Percentiles rank a stretch among this genome's conserved stretches.
Evolutionary conservation across 805 yeast species (phyloP).

Genomic region (Saturnispora serradocipensis): DNA sequence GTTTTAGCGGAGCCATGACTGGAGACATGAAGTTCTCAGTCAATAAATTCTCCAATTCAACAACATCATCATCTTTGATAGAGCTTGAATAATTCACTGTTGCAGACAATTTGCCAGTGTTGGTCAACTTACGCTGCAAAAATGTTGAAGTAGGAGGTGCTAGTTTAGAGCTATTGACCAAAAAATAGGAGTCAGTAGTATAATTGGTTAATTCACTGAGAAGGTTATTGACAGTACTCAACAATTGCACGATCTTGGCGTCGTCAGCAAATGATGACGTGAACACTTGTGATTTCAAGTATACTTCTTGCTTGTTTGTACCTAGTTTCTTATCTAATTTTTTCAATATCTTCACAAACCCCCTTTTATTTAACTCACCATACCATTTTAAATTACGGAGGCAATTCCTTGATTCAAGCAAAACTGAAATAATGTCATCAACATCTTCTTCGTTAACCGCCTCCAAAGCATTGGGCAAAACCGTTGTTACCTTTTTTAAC

Average conservation of each 20-base stretch:
- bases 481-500: slow-evolving; percentile 38
- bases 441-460: slow-evolving; percentile 40
- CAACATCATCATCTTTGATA: slow-evolving; percentile 25
- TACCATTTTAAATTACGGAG: slow-evolving; percentile 86
- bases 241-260: slow-evolving; percentile 42
- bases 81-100: slow-evolving; percentile 14
- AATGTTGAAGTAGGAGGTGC: slow-evolving; percentile 21
- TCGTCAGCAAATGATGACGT: slow-evolving; percentile 76
- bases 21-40: slow-evolving; percentile 35
- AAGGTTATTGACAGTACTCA: slow-evolving; percentile 43
- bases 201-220: slow-evolving; percentile 37
- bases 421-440: slow-evolving; percentile 55
- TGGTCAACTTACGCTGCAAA: background rate
- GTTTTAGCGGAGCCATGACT: slow-evolving; percentile 44
- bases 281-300: slow-evolving; percentile 55
- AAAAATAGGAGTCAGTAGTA: slow-evolving; percentile 4
- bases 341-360: slow-evolving; percentile 79
- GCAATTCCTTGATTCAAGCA: slow-evolving; percentile 66
- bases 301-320: slow-evolving; percentile 45
- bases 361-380: slow-evolving; percentile 86
- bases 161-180: slow-evolving; percentile 3
- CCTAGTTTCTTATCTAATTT: slow-evolving; percentile 82
- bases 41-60: slow-evolving; percentile 35
- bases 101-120: background rate
- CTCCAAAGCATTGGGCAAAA: slow-evolving; percentile 20